phyloP scores from a whole-genome alignment of 1,284 basidiomycete genomes.

The Sanghuangporus weigelae region DNA sequence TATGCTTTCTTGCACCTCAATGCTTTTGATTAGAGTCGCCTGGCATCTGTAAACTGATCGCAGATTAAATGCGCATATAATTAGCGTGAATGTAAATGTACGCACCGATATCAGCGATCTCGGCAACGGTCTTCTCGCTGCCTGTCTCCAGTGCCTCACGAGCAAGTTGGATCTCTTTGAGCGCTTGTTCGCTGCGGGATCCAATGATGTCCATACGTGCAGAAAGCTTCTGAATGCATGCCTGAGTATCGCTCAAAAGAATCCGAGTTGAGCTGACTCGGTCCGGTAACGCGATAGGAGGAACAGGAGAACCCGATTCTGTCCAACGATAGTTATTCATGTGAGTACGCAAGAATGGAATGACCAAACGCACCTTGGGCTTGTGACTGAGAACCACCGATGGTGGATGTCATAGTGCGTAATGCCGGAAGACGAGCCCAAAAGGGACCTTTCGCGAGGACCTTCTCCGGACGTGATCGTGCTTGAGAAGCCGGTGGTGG shows the following conservation, averaged over 20 bases:
- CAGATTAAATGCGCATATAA: neutral
- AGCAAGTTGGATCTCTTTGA: conserved; percentile 10
- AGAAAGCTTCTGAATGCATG: conserved; percentile 15
- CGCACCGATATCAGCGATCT: conserved; percentile 13
- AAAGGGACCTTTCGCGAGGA: conserved; percentile 6
- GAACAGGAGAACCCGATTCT: neutral
- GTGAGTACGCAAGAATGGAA: neutral
- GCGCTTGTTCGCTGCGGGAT: conserved; percentile 4
- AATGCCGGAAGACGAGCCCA: conserved; percentile 11
- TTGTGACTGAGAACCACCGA: neutral
- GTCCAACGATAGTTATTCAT: neutral
- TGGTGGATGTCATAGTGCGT: neutral
- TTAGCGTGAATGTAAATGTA: neutral
- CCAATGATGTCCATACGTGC: conserved; percentile 14
- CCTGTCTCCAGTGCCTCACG: conserved; percentile 7
- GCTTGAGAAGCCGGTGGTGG: neutral
- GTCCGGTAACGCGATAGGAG: conserved; percentile 11
- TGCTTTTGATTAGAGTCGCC: conserved; percentile 1
- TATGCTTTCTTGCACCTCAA: neutral
- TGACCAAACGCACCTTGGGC: neutral
- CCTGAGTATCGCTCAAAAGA: conserved; percentile 15
- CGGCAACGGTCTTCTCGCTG: conserved; percentile 6
- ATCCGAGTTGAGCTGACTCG: conserved; percentile 13
- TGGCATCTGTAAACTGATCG: conserved; percentile 14
- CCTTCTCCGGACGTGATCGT: neutral